Evolutionary conservation across 441 rosid species (phyloP).

Genomic region (Viola pubescens): DNA sequence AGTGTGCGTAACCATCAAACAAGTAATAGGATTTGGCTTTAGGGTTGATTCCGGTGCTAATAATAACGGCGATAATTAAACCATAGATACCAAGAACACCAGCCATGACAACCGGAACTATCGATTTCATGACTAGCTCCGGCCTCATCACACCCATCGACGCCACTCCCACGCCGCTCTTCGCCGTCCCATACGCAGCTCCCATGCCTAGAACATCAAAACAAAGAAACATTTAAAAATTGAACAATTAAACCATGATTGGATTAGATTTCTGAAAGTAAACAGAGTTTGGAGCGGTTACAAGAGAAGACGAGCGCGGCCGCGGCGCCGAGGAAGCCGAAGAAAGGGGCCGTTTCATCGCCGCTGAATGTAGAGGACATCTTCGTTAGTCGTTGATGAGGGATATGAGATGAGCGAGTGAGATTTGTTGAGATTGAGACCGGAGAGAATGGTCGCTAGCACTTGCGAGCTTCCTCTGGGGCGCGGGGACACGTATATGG

Average conservation of each 20-base stretch:
- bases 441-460: neutral
- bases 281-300: slow-evolving; percentile 15
- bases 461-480: neutral
- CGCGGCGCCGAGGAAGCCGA: slow-evolving; percentile 77
- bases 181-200: slow-evolving; percentile 42
- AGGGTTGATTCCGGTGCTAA: slow-evolving; percentile 43
- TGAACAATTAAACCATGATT: neutral
- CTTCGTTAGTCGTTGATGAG: neutral
- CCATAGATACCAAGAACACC: slow-evolving; percentile 48
- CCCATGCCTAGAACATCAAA: slow-evolving; percentile 31
- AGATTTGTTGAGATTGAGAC: neutral
- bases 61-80: slow-evolving; percentile 41
- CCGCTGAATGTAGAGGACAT: slow-evolving; percentile 49
- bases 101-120: slow-evolving; percentile 47
- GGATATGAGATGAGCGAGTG: neutral
- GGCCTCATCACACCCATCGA: slow-evolving; percentile 54
- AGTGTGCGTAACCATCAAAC: slow-evolving; percentile 41
- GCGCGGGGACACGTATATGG: neutral
- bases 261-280: neutral
- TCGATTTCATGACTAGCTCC: slow-evolving; percentile 48
- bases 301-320: slow-evolving; percentile 83
- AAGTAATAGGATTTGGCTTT: slow-evolving; percentile 40
- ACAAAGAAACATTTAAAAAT: neutral
- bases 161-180: slow-evolving; percentile 44
- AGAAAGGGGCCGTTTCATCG: slow-evolving; percentile 83